A percentile compares a stretch with the other conserved stretches of the same genome.
Conservation (phyloP, 257 asterid genomes). For the Handroanthus guayacan region DNA sequence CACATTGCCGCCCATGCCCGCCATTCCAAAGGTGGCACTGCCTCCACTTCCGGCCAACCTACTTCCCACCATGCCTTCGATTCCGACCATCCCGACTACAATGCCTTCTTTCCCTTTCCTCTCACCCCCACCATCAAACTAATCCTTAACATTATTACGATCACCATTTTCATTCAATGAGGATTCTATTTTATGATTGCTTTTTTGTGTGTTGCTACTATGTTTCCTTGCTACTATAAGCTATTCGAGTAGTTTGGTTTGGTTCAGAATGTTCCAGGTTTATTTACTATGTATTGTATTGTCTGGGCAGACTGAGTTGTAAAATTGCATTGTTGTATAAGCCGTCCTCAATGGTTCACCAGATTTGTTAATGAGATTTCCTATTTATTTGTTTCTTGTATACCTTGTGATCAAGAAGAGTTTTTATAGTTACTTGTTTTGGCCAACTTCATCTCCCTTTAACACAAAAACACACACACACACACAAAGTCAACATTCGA, state of each 20-base stretch:
- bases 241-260: background rate
- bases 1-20: slow-evolving; percentile 34
- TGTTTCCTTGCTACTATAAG: background rate
- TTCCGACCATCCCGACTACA: slow-evolving; percentile 39
- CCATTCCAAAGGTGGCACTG: slow-evolving; percentile 37
- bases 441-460: too few species aligned
- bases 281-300: background rate
- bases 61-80: slow-evolving; percentile 43
- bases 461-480: too few species aligned
- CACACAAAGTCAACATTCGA: too few species aligned
- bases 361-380: too few species aligned
- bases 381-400: too few species aligned
- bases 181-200: background rate
- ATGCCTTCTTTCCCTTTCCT: slow-evolving; percentile 46
- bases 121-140: slow-evolving; percentile 51
- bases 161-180: background rate
- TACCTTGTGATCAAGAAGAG: too few species aligned
- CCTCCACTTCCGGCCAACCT: slow-evolving; percentile 41
- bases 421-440: too few species aligned
- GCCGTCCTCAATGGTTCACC: too few species aligned
- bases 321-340: too few species aligned
- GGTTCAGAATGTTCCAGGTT: background rate
- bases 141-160: background rate
- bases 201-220: background rate
- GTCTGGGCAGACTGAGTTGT: background rate